Percentiles rank a stretch among this genome's conserved stretches.
phyloP scores from a whole-genome alignment of 148 eudicot species.

The Rhododendron vialii region DNA sequence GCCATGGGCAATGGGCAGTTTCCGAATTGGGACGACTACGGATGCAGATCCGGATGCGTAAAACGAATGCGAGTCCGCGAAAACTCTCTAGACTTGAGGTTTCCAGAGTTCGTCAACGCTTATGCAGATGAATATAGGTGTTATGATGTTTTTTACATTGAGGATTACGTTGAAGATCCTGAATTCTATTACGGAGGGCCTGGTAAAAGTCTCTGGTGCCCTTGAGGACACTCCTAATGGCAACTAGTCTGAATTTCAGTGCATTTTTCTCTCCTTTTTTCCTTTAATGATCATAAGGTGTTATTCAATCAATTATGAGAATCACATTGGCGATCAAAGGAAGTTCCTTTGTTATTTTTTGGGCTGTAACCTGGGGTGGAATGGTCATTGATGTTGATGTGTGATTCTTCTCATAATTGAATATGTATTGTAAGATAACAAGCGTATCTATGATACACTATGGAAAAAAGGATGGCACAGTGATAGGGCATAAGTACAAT shows the following conservation, averaged over 20 bases:
- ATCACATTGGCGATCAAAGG: neutral
- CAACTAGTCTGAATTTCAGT: neutral
- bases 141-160: constrained; percentile 21
- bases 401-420: neutral
- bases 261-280: neutral
- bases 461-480: neutral
- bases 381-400: neutral
- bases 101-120: constrained; percentile 35
- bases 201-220: constrained; percentile 41
- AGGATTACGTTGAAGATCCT: constrained; percentile 53
- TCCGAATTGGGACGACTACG: neutral
- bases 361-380: neutral
- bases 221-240: constrained; percentile 6
- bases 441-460: neutral
- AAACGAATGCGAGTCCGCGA: constrained; percentile 34
- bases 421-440: neutral
- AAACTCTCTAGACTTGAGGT: constrained; percentile 18
- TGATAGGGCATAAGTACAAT: neutral
- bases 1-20: constrained; percentile 52
- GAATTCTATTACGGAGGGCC: constrained; percentile 68
- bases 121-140: constrained; percentile 41
- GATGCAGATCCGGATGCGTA: constrained; percentile 22
- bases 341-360: neutral
- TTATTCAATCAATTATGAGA: neutral
- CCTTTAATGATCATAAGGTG: neutral